phyloP scores from a whole-genome alignment of 768 basidiomycete species.

The Termitomyces sp. region DNA sequence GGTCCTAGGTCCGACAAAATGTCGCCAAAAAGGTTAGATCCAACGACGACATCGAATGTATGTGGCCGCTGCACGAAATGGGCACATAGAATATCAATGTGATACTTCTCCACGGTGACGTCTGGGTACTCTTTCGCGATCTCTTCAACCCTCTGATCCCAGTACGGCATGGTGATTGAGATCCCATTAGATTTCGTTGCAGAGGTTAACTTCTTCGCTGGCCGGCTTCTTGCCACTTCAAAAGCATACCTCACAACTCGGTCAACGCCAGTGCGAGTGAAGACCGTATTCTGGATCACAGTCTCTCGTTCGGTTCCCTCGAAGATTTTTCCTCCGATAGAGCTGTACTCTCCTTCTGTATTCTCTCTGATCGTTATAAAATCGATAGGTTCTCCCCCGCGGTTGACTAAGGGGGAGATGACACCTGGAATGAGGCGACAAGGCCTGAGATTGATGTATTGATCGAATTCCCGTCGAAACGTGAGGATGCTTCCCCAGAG shows the following conservation, averaged over 20 bases:
- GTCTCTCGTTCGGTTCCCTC: slow-evolving; percentile 39
- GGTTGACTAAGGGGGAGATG: slow-evolving; percentile 44
- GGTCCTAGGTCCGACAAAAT: slow-evolving; percentile 58
- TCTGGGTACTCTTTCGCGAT: slow-evolving; percentile 53
- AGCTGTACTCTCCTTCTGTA: slow-evolving; percentile 57
- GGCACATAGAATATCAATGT: slow-evolving; percentile 52
- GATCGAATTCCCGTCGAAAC: slow-evolving; percentile 52
- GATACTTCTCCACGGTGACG: slow-evolving; percentile 45
- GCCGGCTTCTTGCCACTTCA: slow-evolving; percentile 46
- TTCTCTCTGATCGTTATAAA: slow-evolving; percentile 58
- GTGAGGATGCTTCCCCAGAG: slow-evolving; percentile 51
- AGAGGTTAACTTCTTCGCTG: slow-evolving; percentile 48
- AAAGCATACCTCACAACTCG: slow-evolving; percentile 54
- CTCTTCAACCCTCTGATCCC: slow-evolving; percentile 46
- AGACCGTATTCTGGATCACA: slow-evolving; percentile 45
- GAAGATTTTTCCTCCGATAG: slow-evolving; percentile 43
- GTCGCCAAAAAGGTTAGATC: slow-evolving; percentile 55
- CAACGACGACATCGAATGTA: slow-evolving; percentile 54
- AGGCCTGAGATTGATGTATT: slow-evolving; percentile 50
- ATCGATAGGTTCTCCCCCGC: slow-evolving; percentile 41
- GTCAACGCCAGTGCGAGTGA: slow-evolving; percentile 48
- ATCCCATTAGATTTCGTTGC: slow-evolving; percentile 55
- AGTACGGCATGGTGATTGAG: slow-evolving; percentile 47
- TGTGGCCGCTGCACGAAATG: slow-evolving; percentile 47
- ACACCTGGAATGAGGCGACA: slow-evolving; percentile 49